phyloP scores from a whole-genome alignment of 1,284 basidiomycete species.

The Xerocomus amazonicus region DNA sequence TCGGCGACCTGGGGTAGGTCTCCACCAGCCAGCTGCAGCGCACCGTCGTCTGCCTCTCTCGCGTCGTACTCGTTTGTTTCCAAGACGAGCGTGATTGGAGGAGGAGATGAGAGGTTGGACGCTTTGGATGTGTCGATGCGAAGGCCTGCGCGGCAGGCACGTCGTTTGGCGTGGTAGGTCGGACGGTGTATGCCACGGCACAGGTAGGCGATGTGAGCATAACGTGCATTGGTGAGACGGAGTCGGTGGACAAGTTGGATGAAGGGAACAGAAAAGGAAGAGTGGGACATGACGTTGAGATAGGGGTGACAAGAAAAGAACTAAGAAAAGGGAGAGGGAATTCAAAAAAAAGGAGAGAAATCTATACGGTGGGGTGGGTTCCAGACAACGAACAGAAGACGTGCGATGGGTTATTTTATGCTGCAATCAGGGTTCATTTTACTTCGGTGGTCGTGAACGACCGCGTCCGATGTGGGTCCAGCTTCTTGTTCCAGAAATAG shows the following conservation, averaged over 20 bases:
- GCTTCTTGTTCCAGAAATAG: conserved; percentile 13
- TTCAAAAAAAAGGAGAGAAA: not conserved
- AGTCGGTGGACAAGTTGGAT: conserved; percentile 38
- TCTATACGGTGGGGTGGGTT: conserved; percentile 12
- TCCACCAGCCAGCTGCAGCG: not conserved
- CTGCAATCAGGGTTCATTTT: not conserved
- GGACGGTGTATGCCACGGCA: conserved; percentile 26
- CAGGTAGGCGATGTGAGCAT: conserved; percentile 35
- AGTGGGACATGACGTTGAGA: conserved; percentile 13
- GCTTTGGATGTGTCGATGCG: conserved; percentile 42
- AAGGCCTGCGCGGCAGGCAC: conserved; percentile 42
- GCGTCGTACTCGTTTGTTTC: not conserved
- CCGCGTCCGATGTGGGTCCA: conserved; percentile 1
- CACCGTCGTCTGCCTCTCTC: not conserved
- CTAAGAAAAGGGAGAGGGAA: not conserved
- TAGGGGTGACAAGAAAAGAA: not conserved
- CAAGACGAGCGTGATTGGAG: not conserved
- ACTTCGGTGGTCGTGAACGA: not conserved
- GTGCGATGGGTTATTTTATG: conserved; percentile 11
- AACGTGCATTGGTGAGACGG: conserved; percentile 40
- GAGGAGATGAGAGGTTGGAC: not conserved
- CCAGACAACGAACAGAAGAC: conserved; percentile 12
- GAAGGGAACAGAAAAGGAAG: conserved; percentile 19
- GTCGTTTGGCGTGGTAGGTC: conserved; percentile 44
- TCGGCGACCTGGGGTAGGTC: conserved; percentile 4